Evolutionary conservation across 2,329 filamentous ascomycete species (phyloP).

Genomic region (Ophiostoma piceae): DNA sequence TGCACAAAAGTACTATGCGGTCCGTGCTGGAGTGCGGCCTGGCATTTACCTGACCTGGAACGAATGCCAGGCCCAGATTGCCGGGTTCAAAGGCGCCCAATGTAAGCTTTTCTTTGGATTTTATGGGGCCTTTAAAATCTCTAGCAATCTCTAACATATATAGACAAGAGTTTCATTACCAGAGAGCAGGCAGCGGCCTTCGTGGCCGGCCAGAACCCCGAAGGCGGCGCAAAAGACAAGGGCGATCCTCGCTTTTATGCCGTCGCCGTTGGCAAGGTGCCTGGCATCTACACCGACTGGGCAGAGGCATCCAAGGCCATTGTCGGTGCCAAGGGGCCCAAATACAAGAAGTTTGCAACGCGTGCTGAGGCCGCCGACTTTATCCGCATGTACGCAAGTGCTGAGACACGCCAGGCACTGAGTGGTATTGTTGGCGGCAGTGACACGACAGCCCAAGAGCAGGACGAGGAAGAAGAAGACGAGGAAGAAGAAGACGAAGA

Average conservation of each 20-base stretch:
- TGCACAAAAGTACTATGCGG: constrained; percentile 57
- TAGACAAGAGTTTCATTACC: constrained; percentile 75
- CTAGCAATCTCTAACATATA: constrained; percentile 7
- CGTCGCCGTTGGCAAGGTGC: constrained; percentile 53
- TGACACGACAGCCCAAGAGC: constrained; percentile 22
- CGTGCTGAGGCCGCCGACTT: constrained; percentile 72
- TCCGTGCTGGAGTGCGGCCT: constrained; percentile 50
- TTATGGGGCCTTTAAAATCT: neutral
- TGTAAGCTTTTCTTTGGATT: constrained; percentile 47
- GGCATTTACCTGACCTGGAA: constrained; percentile 59
- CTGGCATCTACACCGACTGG: constrained; percentile 62
- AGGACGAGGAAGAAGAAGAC: constrained; percentile 27
- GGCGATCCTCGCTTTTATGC: constrained; percentile 51
- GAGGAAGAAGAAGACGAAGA: constrained; percentile 30
- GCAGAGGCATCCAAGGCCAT: constrained; percentile 66
- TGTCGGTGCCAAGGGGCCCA: constrained; percentile 63
- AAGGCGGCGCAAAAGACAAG: constrained; percentile 36
- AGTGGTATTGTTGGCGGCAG: constrained; percentile 30
- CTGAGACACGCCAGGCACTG: constrained; percentile 40
- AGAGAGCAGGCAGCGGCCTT: constrained; percentile 74
- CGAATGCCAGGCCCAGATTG: constrained; percentile 57
- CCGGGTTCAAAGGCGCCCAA: constrained; percentile 57
- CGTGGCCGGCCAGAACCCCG: constrained; percentile 55
- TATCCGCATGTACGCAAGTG: constrained; percentile 50
- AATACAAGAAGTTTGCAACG: constrained; percentile 64